Percentiles rank a stretch among this genome's conserved stretches.
phyloP scores from a whole-genome alignment of 2,329 filamentous ascomycete genomes.

The Ophiostoma novo-ulmi region DNA sequence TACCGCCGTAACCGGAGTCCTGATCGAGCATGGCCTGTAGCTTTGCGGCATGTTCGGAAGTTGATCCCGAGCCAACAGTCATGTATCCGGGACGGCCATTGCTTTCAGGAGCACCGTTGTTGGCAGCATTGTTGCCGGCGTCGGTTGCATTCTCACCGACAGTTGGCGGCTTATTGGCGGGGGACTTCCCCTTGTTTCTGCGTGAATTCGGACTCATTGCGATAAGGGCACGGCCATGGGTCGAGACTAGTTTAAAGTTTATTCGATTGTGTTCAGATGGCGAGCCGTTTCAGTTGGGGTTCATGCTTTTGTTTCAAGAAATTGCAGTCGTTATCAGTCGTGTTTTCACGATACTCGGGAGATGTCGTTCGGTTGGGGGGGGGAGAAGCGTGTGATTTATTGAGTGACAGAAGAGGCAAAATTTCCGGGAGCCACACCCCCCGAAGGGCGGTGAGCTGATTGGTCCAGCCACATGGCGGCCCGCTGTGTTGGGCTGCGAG shows the following conservation, averaged over 20 bases:
- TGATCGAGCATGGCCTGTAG: constrained; percentile 76
- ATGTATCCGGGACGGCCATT: constrained; percentile 53
- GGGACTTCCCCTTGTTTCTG: constrained; percentile 23
- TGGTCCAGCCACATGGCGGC: constrained; percentile 22
- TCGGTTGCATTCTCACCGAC: constrained; percentile 19
- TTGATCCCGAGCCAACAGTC: constrained; percentile 78
- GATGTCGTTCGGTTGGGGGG: constrained; percentile 8
- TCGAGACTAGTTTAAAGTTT: neutral
- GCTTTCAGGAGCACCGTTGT: constrained; percentile 23
- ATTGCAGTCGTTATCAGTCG: neutral
- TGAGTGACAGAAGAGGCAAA: constrained; percentile 20
- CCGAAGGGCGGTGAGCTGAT: constrained; percentile 18
- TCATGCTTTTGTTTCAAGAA: neutral
- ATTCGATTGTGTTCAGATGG: neutral
- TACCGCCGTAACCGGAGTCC: constrained; percentile 90
- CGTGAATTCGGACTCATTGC: constrained; percentile 22
- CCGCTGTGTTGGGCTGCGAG: constrained; percentile 14
- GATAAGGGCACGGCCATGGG: constrained; percentile 17
- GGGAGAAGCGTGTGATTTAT: constrained; percentile 18
- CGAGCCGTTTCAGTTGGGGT: neutral
- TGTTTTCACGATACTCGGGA: neutral
- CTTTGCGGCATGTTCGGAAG: constrained; percentile 73
- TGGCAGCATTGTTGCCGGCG: constrained; percentile 31
- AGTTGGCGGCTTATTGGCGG: constrained; percentile 12
- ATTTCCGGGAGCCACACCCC: constrained; percentile 19